phyloP scores from a whole-genome alignment of 805 yeast genomes.

The Candida silvicultrix region DNA sequence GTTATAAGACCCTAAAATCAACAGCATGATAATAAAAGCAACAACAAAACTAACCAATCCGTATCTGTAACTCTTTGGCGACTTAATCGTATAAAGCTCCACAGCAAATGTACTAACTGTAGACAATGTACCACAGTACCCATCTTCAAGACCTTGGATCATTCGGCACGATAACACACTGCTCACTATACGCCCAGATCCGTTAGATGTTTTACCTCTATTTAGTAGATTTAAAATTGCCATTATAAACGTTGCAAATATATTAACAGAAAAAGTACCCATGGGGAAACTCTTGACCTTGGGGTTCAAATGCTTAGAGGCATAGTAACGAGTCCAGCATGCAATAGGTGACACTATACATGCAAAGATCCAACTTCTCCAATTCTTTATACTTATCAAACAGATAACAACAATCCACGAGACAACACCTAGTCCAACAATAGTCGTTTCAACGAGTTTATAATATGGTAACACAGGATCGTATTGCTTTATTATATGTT shows the following conservation, averaged over 20 bases:
- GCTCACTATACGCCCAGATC: constrained; percentile 22
- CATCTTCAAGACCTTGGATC: constrained; percentile 48
- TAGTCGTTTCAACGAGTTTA: constrained; percentile 6
- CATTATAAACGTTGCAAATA: constrained; percentile 37
- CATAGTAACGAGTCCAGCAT: constrained; percentile 48
- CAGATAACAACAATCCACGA: constrained; percentile 19
- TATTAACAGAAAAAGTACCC: constrained; percentile 48
- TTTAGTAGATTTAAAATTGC: constrained; percentile 36
- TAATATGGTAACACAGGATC: constrained; percentile 49
- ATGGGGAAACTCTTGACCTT: constrained; percentile 39
- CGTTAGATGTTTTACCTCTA: constrained; percentile 33
- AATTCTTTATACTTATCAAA: constrained; percentile 21
- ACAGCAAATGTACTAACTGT: constrained; percentile 75
- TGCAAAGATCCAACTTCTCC: constrained; percentile 69
- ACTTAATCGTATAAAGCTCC: constrained; percentile 44
- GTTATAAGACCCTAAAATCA: constrained; percentile 64
- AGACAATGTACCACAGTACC: constrained; percentile 65
- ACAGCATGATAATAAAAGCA: constrained; percentile 43
- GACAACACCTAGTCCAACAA: constrained; percentile 10
- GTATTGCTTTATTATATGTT: constrained; percentile 33
- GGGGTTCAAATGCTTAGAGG: constrained; percentile 45
- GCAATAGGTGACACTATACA: constrained; percentile 70
- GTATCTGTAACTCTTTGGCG: constrained; percentile 41
- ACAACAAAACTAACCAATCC: constrained; percentile 38
- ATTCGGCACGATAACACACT: constrained; percentile 40